Evolutionary conservation across 2,329 filamentous ascomycete species (phyloP).

Genomic region (Phialophora chinensis): DNA sequence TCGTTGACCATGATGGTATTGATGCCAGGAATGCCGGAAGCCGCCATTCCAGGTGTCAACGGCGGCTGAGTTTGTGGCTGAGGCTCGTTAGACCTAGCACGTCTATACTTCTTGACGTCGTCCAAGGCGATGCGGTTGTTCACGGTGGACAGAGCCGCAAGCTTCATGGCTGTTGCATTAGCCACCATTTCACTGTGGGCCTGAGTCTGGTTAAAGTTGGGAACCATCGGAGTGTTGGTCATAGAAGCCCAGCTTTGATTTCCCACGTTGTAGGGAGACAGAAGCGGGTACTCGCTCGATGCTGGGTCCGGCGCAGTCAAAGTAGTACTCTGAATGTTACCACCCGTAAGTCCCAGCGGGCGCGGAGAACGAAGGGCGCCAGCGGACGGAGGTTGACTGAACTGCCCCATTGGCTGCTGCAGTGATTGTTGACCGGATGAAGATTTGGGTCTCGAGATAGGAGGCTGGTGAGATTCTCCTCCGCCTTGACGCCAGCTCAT

Average conservation of each 20-base stretch:
- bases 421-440: slow-evolving; percentile 68
- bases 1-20: slow-evolving; percentile 96
- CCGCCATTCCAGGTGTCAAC: slow-evolving; percentile 70
- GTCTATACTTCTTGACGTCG: slow-evolving; percentile 94
- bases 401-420: slow-evolving; percentile 80
- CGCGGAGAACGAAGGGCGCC: slow-evolving; percentile 77
- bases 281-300: slow-evolving; percentile 73
- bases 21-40: slow-evolving; percentile 68
- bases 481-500: slow-evolving; percentile 69
- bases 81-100: slow-evolving; percentile 82
- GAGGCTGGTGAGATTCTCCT: slow-evolving; percentile 56
- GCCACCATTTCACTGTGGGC: slow-evolving; percentile 96
- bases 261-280: slow-evolving; percentile 78
- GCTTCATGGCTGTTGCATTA: slow-evolving; percentile 98
- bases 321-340: slow-evolving; percentile 82
- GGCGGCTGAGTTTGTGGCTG: slow-evolving; percentile 63
- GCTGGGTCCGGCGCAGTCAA: slow-evolving; percentile 74
- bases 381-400: slow-evolving; percentile 79
- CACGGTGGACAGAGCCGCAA: slow-evolving; percentile 93
- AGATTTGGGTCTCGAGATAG: slow-evolving; percentile 73
- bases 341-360: slow-evolving; percentile 65
- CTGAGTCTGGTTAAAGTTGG: slow-evolving; percentile 73
- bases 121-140: slow-evolving; percentile 98
- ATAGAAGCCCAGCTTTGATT: slow-evolving; percentile 98
- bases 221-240: slow-evolving; percentile 95